Percentiles rank a stretch among this genome's conserved stretches.
Conservation (phyloP, 2,329 filamentous ascomycete species). For the Dendryphion nanum region DNA sequence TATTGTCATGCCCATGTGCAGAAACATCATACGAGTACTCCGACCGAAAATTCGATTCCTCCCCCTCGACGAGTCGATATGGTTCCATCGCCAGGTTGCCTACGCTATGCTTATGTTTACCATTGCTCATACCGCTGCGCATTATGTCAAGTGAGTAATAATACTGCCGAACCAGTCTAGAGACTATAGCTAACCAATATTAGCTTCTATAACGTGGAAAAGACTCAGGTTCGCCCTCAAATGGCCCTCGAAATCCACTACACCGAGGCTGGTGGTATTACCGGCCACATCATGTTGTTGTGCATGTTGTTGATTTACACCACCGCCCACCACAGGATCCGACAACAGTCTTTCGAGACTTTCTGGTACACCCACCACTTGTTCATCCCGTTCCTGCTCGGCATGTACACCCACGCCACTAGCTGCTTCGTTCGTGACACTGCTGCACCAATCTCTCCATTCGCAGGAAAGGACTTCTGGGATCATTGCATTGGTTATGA, state of each 20-base stretch:
- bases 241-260: constrained; percentile 91
- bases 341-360: constrained; percentile 95
- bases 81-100: constrained; percentile 94
- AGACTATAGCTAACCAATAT: constrained; percentile 11
- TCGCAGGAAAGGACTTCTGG: constrained; percentile 82
- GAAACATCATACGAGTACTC: constrained; percentile 80
- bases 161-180: not conserved
- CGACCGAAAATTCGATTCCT: constrained; percentile 85
- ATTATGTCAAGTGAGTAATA: constrained; percentile 86
- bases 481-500: constrained; percentile 90
- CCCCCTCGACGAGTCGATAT: constrained; percentile 93
- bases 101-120: constrained; percentile 86
- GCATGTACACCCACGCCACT: constrained; percentile 91
- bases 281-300: constrained; percentile 96
- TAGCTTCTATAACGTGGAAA: constrained; percentile 94
- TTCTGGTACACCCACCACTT: constrained; percentile 99
- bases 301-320: constrained; percentile 99
- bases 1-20: constrained; percentile 91
- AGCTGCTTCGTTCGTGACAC: constrained; percentile 95
- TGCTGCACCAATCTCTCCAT: constrained; percentile 70
- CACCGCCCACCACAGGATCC: constrained; percentile 86
- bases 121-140: constrained; percentile 70
- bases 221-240: constrained; percentile 74
- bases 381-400: constrained; percentile 94
- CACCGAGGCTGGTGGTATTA: constrained; percentile 82